Evolutionary conservation across 179 eudicot species (phyloP).

Genomic region (Beta macrorhiza): DNA sequence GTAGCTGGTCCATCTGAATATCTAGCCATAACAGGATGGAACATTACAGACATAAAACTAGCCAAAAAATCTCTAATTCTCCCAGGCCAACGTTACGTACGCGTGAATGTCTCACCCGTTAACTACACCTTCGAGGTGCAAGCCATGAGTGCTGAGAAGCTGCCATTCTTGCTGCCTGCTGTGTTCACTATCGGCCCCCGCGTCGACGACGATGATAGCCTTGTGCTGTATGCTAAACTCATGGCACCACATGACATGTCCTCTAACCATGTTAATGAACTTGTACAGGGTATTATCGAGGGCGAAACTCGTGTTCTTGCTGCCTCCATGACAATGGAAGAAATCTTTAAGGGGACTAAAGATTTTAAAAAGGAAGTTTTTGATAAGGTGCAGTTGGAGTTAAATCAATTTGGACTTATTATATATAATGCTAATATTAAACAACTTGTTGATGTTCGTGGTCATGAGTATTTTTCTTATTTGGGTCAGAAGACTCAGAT

Average conservation of each 20-base stretch:
- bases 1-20: slow-evolving; percentile 30
- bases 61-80: slow-evolving; percentile 24
- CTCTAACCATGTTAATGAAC: slow-evolving; percentile 35
- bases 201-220: slow-evolving; percentile 21
- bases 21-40: slow-evolving; percentile 25
- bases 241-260: slow-evolving; percentile 40
- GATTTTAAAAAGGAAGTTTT: slow-evolving; percentile 41
- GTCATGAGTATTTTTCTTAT: slow-evolving; percentile 48
- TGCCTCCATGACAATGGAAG: slow-evolving; percentile 47
- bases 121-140: slow-evolving; percentile 35
- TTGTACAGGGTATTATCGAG: slow-evolving; percentile 43
- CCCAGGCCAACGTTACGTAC: slow-evolving; percentile 22
- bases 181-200: slow-evolving; percentile 45
- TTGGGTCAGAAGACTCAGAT: slow-evolving; percentile 47
- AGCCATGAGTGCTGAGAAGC: slow-evolving; percentile 33
- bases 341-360: slow-evolving; percentile 40
- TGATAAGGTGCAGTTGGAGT: slow-evolving; percentile 45
- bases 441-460: slow-evolving; percentile 41
- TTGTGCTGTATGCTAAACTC: slow-evolving; percentile 34
- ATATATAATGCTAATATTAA: slow-evolving; percentile 50
- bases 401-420: slow-evolving; percentile 39
- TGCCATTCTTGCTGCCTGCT: slow-evolving; percentile 38
- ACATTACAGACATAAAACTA: slow-evolving; percentile 23
- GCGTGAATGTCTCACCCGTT: slow-evolving; percentile 22
- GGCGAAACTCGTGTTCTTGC: slow-evolving; percentile 44